Base-by-base conservation (phyloP, 371 early-diverging fungal species). In the Zancudomyces culisetae region DNA sequence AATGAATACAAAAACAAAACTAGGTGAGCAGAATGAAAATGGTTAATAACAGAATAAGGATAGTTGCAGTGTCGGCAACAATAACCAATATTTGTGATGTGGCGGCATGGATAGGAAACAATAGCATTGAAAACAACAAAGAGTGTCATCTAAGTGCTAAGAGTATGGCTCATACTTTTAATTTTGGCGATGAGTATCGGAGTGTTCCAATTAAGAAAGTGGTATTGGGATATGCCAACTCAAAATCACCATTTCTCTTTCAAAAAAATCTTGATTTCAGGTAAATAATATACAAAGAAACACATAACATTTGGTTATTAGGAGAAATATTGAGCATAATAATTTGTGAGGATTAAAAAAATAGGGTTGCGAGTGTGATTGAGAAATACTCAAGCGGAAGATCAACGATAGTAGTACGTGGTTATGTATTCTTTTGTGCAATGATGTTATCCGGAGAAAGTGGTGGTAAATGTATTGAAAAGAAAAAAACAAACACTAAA, bases 31-130 rank as follows among this genome's bases (percentile, higher is more conserved):
- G 51, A 42, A 42, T 51, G 51, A 51, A 51, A 23, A 21, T 19
- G 29, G 19, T 51, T 19, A 41, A 51, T 43, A 6, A 43, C 13
- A 43, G 39, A 3, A 41, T 51, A 51, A 51, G 51, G 20, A 22
- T 51, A 27, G 43, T 51, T 43, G 51, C 51, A 26, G 51, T 27
- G 13, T 51, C 51, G 13, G 51, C 51, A 19, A 51, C 51, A 51
- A 24, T 51, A n/a, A 27, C 41, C 3, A 51, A 51, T 28, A 19
- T 51, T 4, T 10, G 39, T 30, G 51, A 51, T 22, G 39, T 51
- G 13, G 10, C 51, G 3, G 21, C 27, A 10, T 51, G 51, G 51
- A 51, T 51, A 27, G 43, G 51, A 6, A 43, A 51, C 12, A 43
- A 51, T 43, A 30, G 19, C 13, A 3, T 4, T n/a, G n/a, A n/a